phyloP scores from a whole-genome alignment of 1,284 basidiomycete genomes.

The Trichosporon ovoides region DNA sequence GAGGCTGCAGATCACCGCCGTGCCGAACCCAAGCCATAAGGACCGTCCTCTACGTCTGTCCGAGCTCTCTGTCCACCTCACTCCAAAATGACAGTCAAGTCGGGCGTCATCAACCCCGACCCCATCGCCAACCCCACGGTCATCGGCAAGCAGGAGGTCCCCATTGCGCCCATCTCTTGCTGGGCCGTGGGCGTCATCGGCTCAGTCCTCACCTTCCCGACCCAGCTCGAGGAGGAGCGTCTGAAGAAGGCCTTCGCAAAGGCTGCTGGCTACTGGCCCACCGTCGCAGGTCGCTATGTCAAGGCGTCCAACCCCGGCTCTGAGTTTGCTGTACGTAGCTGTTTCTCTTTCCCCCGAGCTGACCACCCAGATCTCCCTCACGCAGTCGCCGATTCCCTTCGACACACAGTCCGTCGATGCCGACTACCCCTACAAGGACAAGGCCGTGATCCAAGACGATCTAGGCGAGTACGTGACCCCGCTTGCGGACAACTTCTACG shows the following conservation, averaged over 20 bases:
- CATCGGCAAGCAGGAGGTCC: conserved; percentile 14
- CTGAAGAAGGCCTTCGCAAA: conserved; percentile 21
- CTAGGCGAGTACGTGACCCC: conserved; percentile 20
- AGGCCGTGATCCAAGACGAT: conserved; percentile 20
- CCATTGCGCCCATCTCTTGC: conserved; percentile 24
- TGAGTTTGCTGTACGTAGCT: conserved; percentile 20
- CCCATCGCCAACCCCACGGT: conserved; percentile 19
- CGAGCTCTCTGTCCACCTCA: not conserved
- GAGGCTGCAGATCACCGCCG: not conserved
- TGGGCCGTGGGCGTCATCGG: conserved; percentile 24
- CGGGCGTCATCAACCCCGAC: conserved; percentile 16
- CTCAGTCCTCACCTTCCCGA: conserved; percentile 25
- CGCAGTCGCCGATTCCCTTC: conserved; percentile 27
- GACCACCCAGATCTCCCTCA: conserved; percentile 22
- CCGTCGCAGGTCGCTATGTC: conserved; percentile 22
- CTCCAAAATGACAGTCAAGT: conserved; percentile 13
- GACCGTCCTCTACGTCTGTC: not conserved
- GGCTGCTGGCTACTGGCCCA: conserved; percentile 23
- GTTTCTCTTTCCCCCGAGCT: not conserved
- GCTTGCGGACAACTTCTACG: conserved; percentile 14
- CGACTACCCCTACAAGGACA: conserved; percentile 15
- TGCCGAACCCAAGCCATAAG: not conserved
- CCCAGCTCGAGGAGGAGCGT: conserved; percentile 19
- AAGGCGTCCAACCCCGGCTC: conserved; percentile 11
- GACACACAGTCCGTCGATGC: conserved; percentile 19